These are phyloP conservation scores for Ceratocystis ficicola DNA, from an alignment of 2,329 filamentous ascomycete genomes.

Conservation along the genomic window DNA sequence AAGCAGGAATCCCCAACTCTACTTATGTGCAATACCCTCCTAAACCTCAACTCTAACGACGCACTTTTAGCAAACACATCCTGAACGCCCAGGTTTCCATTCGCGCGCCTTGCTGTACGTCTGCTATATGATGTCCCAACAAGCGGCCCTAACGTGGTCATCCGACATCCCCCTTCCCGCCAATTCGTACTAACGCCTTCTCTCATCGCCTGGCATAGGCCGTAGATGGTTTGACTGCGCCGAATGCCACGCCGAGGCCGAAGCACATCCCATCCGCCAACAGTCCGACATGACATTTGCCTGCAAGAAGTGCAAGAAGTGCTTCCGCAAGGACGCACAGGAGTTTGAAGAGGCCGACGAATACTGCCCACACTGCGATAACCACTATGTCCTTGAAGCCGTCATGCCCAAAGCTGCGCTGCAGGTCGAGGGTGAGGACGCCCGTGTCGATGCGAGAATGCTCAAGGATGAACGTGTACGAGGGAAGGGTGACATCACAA, in stretches of 20 bases:
- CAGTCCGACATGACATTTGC: conserved; percentile 82
- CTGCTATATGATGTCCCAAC: neutral
- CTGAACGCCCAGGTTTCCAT: conserved; percentile 96
- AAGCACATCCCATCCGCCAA: conserved; percentile 64
- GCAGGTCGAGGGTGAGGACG: conserved; percentile 83
- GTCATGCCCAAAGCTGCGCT: conserved; percentile 69
- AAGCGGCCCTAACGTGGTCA: neutral
- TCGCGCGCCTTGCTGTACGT: conserved; percentile 85
- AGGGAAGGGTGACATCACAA: conserved; percentile 46
- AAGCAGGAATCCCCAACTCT: conserved; percentile 21
- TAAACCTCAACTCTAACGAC: neutral
- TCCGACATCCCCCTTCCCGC: neutral
- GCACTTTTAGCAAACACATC: conserved; percentile 68
- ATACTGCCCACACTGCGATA: conserved; percentile 98
- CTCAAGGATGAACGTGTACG: conserved; percentile 76
- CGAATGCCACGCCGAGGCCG: conserved; percentile 77
- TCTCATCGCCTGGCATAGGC: conserved; percentile 38
- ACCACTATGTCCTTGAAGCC: conserved; percentile 92
- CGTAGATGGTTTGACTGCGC: conserved; percentile 98
- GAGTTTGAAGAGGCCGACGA: conserved; percentile 97
- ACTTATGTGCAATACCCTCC: too few species aligned
- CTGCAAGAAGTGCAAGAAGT: conserved; percentile 98
- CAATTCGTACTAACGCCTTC: neutral
- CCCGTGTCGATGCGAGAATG: conserved; percentile 76
- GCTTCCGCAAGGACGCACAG: conserved; percentile 82